Base-by-base conservation (phyloP, 345 rosid genomes). In the Durio zibethinus region DNA sequence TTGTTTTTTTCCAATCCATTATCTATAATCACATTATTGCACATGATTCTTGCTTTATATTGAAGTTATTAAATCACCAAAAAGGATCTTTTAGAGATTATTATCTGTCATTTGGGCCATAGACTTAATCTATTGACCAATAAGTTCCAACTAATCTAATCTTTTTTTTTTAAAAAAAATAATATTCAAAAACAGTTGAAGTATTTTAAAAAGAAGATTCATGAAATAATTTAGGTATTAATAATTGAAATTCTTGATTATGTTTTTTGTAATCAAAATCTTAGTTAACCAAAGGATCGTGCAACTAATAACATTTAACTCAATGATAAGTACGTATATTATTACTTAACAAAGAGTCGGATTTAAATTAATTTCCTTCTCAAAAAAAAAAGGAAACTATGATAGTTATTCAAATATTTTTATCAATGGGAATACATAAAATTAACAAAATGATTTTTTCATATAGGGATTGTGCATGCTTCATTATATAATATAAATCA, bases 21-120 rank as follows among this genome's bases (percentile, higher is more conserved):
- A 47, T 47, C 20, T 47, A 47, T 47, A 25, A 25, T 45, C 25
- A 43, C 54, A 68, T 68, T 43, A 45, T 68, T 68, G 56, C 54
- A 68, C 31, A 12, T 68, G 47, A 65, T 65, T 40, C 36, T 68
- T 68, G 52, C 35, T 67, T 43, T 25, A 68, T 45, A 43, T 68
- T 43, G 8, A 21, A 68, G 36, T 68, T 45, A 45, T 68, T 23
- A 68, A 43, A 68, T 12, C 20, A 67, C 23, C 42, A 42, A 66
- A 66, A 5, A 11, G 36, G 12, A 61, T 29, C 35, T 43, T 67
- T 42, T 23, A 67, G 35, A 67, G n/a, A 67, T 67, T 43, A 67
- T 14, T 43, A 21, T 43, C 35, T 67, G 35, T 68, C 36, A 7
- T 68, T 43, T 43, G n/a, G 73, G 38, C 56, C 72, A 45, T 11